These are phyloP conservation scores for Phytophthora palmivora DNA, from an alignment of 352 stramenopile species.

Conservation along the genomic window DNA sequence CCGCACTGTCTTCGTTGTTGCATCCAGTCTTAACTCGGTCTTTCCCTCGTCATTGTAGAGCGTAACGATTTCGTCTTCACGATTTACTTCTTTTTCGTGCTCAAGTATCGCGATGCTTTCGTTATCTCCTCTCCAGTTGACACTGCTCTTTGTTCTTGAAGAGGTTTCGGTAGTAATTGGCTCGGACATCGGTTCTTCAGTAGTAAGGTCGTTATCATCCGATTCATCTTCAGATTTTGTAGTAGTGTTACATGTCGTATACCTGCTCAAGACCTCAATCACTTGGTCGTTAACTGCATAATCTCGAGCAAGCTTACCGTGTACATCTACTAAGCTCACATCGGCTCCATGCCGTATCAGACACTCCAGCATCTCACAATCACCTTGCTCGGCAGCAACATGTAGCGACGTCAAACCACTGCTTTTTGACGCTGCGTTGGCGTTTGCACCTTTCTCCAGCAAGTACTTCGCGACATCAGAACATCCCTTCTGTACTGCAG, in stretches of 20 bases:
- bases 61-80: slow-evolving; percentile 7
- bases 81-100: slow-evolving; percentile 1
- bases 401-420: slow-evolving; percentile 89
- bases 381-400: slow-evolving; percentile 79
- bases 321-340: slow-evolving; percentile 9
- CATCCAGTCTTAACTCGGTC: neutral
- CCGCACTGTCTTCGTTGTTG: too few species aligned
- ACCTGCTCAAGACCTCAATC: slow-evolving; percentile 1
- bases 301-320: slow-evolving; percentile 12
- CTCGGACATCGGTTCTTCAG: slow-evolving; percentile 14
- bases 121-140: slow-evolving; percentile 4
- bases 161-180: slow-evolving; percentile 6
- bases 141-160: slow-evolving; percentile 15
- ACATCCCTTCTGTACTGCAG: slow-evolving; percentile 22
- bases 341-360: slow-evolving; percentile 45
- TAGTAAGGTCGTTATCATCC: neutral
- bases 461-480: slow-evolving; percentile 17
- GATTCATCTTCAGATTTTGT: neutral
- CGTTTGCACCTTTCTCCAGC: slow-evolving; percentile 23
- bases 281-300: slow-evolving; percentile 17
- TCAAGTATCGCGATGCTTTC: slow-evolving; percentile 6
- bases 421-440: slow-evolving; percentile 53
- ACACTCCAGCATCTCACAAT: slow-evolving; percentile 66
- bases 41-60: neutral
- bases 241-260: neutral